Percentiles rank a stretch among this genome's conserved stretches.
Evolutionary conservation across 2,329 filamentous ascomycete species (phyloP).

Genomic region (Verticillium nonalfalfae): DNA sequence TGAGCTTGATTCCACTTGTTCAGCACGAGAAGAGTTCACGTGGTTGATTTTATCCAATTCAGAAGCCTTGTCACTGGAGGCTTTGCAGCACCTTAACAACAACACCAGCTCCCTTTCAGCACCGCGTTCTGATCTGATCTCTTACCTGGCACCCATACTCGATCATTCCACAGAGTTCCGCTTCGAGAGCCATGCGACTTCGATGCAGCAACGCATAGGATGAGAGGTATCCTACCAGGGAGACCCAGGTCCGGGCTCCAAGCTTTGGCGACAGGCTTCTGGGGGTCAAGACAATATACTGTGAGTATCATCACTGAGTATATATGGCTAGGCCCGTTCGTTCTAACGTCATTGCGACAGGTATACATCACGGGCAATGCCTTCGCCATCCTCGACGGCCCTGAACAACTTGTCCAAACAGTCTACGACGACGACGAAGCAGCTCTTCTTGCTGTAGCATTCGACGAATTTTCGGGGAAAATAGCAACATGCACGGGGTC

Average conservation of each 20-base stretch:
- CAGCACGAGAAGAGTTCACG: too few relatives aligned
- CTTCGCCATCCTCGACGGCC: conserved; percentile 73
- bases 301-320: conserved; percentile 37
- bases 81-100: too few relatives aligned
- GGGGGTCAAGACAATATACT: conserved; percentile 66
- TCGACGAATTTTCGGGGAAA: conserved; percentile 79
- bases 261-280: conserved; percentile 67
- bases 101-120: too few relatives aligned
- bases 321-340: conserved; percentile 2
- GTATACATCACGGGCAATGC: conserved; percentile 86
- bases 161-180: conserved; percentile 4
- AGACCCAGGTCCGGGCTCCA: conserved; percentile 72
- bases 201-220: conserved; percentile 35
- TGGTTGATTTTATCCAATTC: too few relatives aligned
- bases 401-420: conserved; percentile 75
- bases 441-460: conserved; percentile 64
- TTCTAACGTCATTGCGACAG: conserved; percentile 33
- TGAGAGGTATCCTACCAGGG: conserved; percentile 76
- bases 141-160: too few relatives aligned
- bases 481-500: conserved; percentile 68
- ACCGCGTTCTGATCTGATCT: too few relatives aligned
- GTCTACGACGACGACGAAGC: conserved; percentile 76
- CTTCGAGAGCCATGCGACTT: not conserved
- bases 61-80: too few relatives aligned
- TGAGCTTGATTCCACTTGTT: too few relatives aligned